phyloP scores from a whole-genome alignment of 345 rosid species.

The Dipteronia dyeriana region DNA sequence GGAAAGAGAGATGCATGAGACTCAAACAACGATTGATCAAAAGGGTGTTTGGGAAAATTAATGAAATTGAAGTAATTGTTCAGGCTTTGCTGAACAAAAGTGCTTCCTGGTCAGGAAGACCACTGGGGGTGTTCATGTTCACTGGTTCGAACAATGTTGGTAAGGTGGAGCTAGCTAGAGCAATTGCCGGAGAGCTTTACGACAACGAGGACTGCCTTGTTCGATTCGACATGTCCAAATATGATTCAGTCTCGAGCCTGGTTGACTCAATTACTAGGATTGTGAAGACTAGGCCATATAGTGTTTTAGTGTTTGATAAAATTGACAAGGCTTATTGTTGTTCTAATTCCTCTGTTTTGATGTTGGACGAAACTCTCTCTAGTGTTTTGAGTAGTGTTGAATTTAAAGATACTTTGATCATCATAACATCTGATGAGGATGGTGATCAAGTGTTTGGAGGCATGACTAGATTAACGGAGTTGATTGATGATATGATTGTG shows the following conservation, averaged over 20 bases:
- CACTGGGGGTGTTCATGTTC: slow-evolving; percentile 3
- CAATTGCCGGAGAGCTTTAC: slow-evolving; percentile 15
- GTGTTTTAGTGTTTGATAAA: slow-evolving; percentile 3
- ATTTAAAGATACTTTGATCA: not conserved
- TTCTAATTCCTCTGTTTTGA: not conserved
- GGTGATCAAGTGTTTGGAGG: not conserved
- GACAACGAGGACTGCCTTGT: slow-evolving; percentile 1
- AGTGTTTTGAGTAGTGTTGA: not conserved
- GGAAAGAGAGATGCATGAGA: not conserved
- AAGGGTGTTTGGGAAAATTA: not conserved
- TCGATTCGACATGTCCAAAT: not conserved
- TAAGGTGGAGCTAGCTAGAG: not conserved
- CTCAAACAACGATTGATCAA: not conserved
- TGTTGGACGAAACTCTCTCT: not conserved
- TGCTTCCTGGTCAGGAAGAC: not conserved
- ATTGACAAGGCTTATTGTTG: not conserved
- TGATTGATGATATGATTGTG: not conserved
- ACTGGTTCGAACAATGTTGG: not conserved
- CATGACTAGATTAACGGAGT: not conserved
- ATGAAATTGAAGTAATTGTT: not conserved
- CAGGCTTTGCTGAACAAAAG: not conserved
- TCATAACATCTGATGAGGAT: not conserved
- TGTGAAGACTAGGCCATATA: not conserved
- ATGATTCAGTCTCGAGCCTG: not conserved
- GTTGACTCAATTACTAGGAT: not conserved